A percentile compares a stretch with the other conserved stretches of the same genome.
Evolutionary conservation across 768 basidiomycete species (phyloP).

Genomic region (Agaricus sinodeliciosus): DNA sequence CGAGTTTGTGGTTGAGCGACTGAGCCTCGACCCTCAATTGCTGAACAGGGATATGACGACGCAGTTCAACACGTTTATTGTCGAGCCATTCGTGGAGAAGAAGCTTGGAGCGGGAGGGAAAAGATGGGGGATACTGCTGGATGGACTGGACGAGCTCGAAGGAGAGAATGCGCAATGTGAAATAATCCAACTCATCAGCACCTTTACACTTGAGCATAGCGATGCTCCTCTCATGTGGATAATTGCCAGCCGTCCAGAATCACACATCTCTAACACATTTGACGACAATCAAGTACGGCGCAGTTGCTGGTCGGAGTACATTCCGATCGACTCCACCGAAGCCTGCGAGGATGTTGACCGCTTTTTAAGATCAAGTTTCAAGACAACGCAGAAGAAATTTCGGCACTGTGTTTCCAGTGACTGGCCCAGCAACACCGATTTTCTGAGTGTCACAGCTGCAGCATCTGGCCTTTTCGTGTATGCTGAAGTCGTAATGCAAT

Average conservation of each 20-base stretch:
- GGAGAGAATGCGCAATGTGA: background rate
- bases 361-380: background rate
- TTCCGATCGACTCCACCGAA: background rate
- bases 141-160: slow-evolving; percentile 1
- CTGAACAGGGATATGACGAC: background rate
- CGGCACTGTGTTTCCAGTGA: background rate
- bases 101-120: background rate
- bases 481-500: background rate
- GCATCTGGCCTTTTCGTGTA: background rate
- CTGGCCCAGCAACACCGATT: background rate
- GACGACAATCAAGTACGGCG: background rate
- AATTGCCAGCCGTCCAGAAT: background rate
- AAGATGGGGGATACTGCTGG: background rate
- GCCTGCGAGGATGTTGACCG: background rate
- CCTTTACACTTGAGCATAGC: background rate
- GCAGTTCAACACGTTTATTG: background rate
- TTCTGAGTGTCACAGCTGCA: background rate
- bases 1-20: background rate
- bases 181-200: background rate
- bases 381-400: background rate
- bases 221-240: background rate
- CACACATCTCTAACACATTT: background rate
- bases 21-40: background rate
- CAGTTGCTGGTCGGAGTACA: background rate
- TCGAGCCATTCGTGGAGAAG: background rate